Conservation (phyloP, 2,329 filamentous ascomycete genomes). For the Arthroderma uncinatum region DNA sequence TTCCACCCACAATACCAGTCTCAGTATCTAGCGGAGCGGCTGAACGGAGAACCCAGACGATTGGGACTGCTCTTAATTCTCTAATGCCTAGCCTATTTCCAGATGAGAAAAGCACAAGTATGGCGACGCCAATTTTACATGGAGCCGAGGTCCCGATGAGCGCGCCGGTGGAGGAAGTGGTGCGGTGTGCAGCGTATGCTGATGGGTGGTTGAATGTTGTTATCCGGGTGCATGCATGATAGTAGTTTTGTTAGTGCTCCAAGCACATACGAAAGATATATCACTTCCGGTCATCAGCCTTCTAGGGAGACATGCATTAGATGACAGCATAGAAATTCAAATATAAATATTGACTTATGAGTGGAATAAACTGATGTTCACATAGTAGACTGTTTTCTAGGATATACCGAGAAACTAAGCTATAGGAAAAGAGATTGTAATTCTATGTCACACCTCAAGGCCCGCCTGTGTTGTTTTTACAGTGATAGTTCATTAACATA, state of each 20-base stretch:
- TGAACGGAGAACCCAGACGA: constrained; percentile 47
- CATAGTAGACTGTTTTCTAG: background rate
- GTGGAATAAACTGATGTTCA: background rate
- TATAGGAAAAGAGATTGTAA: background rate
- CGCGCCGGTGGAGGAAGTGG: constrained; percentile 70
- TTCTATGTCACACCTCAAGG: background rate
- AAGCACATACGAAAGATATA: background rate
- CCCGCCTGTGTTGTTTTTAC: constrained; percentile 3
- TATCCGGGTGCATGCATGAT: constrained; percentile 48
- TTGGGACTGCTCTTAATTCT: constrained; percentile 66
- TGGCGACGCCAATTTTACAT: constrained; percentile 77
- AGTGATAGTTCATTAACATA: constrained; percentile 1
- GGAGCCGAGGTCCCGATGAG: constrained; percentile 71
- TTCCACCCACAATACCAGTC: constrained; percentile 42
- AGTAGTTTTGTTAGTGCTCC: constrained; percentile 36
- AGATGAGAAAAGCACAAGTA: constrained; percentile 67
- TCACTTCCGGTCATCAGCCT: background rate
- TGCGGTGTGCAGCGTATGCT: constrained; percentile 71
- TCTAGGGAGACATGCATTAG: too few species aligned
- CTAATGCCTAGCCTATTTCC: constrained; percentile 77
- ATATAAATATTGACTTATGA: background rate
- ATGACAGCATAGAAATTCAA: background rate
- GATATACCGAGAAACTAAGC: background rate
- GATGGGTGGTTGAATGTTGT: constrained; percentile 87
- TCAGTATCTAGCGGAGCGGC: constrained; percentile 12